A percentile compares a stretch with the other conserved stretches of the same genome.
phyloP scores from a whole-genome alignment of 805 yeast genomes.

The Ogataea pignaliae region DNA sequence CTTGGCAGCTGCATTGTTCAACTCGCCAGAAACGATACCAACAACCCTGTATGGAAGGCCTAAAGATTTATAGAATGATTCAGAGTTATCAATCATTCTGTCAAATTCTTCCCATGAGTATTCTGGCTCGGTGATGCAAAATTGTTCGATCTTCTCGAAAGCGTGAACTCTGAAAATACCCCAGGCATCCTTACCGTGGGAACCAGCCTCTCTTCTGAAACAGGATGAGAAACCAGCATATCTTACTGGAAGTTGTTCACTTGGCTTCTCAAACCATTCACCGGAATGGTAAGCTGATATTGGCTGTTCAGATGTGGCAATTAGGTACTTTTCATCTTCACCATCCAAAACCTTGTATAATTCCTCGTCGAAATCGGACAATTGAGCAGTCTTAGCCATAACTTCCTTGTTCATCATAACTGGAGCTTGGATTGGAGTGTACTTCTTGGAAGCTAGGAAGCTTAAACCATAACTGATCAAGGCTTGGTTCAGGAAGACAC shows the following conservation, averaged over 20 bases:
- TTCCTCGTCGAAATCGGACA: constrained; percentile 97
- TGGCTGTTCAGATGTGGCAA: constrained; percentile 99
- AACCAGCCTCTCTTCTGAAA: constrained; percentile 99
- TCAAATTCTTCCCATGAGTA: constrained; percentile 98
- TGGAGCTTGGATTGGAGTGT: constrained; percentile 93
- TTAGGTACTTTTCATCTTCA: constrained; percentile 93
- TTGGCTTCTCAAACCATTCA: constrained; percentile 98
- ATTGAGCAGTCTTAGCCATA: constrained; percentile 98
- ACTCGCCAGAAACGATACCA: constrained; percentile 96
- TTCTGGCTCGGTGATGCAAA: constrained; percentile 93
- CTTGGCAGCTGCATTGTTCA: constrained; percentile 98
- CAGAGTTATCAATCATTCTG: constrained; percentile 86
- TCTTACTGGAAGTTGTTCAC: constrained; percentile 92
- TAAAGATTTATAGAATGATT: constrained; percentile 87
- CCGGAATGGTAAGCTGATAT: constrained; percentile 95
- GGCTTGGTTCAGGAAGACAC: constrained; percentile 97
- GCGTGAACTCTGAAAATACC: constrained; percentile 99
- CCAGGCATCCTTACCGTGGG: constrained; percentile 99
- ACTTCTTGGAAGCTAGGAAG: constrained; percentile 69
- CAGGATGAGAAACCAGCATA: constrained; percentile 98
- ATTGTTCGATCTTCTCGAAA: constrained; percentile 97
- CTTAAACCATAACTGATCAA: constrained; percentile 91
- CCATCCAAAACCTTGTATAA: constrained; percentile 96
- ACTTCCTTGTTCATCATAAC: constrained; percentile 99
- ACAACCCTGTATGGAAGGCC: constrained; percentile 96